Base-by-base conservation (phyloP, 345 rosid genomes). In the Gossypium raimondii region DNA sequence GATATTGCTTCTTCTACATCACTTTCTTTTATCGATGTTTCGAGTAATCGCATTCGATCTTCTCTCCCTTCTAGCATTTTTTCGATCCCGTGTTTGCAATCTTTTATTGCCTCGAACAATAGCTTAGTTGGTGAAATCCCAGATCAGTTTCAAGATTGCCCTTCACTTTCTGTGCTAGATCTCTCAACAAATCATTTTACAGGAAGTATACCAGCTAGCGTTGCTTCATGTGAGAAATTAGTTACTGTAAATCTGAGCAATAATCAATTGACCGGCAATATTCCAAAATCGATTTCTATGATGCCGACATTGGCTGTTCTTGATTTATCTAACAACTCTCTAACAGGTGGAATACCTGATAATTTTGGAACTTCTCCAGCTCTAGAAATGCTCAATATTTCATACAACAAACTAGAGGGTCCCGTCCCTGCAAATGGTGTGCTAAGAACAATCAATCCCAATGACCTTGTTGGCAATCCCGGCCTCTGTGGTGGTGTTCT, bases 111-210 rank as follows among this genome's bases (percentile, higher is more conserved):
- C 69, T 81, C 97, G 17, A 86, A 79, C 34, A 94, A 92, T 53
- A 77, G 78, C 41, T 76, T 94, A 56, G 78, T 77, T 63, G 97
- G 97, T 17, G 92, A 89, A 79, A 72, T 94, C 68, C 98, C 98
- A 0, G 95, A 88, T 53, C 93, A 86, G 75, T 92, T 92, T 81
- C 98, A 94, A 81, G 98, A 89, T 77, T 89, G 93, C 76, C 97
- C 97, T 79, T 82, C 95, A 2, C 97, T 94, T 57, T 82, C 91
- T 3, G 82, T 75, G 69, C 90, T 94, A 57, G 98, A 94, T 81
- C 93, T 94, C 77, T 92, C 97, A 44, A 82, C 88, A 55, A 94
- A 92, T 84, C 83, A 58, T 77, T 80, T 94, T 48, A 75, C 84
- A 16, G 92, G 98, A 57, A 78, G 62, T 68, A 89, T 94, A 56